A percentile compares a stretch with the other conserved stretches of the same genome.
phyloP scores from a whole-genome alignment of 257 asterid genomes.

The Ocimum tenuiflorum region DNA sequence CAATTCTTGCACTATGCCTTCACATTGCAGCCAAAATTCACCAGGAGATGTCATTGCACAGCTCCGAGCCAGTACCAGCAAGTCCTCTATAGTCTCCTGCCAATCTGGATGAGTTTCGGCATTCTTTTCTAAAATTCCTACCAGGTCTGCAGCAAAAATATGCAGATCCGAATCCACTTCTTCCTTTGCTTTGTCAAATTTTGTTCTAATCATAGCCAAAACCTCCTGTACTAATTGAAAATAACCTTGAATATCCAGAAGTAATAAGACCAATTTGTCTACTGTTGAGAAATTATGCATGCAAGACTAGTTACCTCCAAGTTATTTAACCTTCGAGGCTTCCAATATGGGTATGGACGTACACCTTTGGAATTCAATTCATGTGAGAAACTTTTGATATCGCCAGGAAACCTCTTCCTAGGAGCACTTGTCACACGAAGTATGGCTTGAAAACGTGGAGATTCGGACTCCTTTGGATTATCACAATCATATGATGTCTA shows the following conservation, averaged over 20 bases:
- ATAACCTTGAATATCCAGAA: conserved; percentile 22
- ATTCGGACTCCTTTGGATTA: conserved; percentile 93
- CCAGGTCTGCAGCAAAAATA: conserved; percentile 88
- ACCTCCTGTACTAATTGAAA: conserved; percentile 59
- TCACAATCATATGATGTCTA: conserved; percentile 87
- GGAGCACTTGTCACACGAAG: conserved; percentile 97
- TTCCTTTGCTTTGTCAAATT: conserved; percentile 97
- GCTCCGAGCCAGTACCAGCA: conserved; percentile 80
- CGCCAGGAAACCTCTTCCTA: conserved; percentile 92
- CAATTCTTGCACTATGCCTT: conserved; percentile 95
- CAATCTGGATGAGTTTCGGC: conserved; percentile 87
- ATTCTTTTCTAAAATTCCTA: conserved; percentile 87
- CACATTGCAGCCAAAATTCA: conserved; percentile 98
- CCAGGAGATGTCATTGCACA: conserved; percentile 95
- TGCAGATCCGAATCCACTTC: conserved; percentile 96
- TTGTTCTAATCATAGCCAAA: conserved; percentile 74
- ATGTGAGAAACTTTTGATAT: conserved; percentile 95
- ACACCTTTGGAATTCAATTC: conserved; percentile 97
- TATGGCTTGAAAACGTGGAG: conserved; percentile 98
- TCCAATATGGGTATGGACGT: conserved; percentile 97
- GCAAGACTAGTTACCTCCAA: conserved; percentile 60
- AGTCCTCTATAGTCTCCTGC: conserved; percentile 96
- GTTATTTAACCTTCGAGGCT: conserved; percentile 82
- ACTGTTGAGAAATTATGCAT: conserved; percentile 10
- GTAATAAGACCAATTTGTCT: conserved; percentile 11